A percentile compares a stretch with the other conserved stretches of the same genome.
phyloP scores from a whole-genome alignment of 441 rosid genomes.

The Corymbia citriodora region DNA sequence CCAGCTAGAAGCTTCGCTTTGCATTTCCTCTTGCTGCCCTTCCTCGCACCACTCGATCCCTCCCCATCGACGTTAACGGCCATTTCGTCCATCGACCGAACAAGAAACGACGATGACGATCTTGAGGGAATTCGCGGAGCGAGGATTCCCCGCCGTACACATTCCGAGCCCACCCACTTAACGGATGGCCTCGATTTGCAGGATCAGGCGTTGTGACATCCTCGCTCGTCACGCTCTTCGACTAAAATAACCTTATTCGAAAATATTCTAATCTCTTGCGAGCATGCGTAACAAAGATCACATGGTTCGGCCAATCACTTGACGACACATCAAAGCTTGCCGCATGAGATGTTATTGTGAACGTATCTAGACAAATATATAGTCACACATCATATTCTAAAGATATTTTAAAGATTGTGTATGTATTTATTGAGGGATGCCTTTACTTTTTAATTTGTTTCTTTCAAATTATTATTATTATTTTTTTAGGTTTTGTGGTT shows the following conservation, averaged over 20 bases:
- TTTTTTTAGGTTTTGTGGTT: too few species aligned
- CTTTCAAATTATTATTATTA: too few species aligned
- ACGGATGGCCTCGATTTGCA: background rate
- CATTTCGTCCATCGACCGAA: background rate
- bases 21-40: background rate
- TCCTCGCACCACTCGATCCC: background rate
- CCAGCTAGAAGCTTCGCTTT: slow-evolving; percentile 21
- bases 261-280: background rate
- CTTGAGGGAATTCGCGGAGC: background rate
- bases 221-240: background rate
- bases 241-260: background rate
- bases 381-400: background rate
- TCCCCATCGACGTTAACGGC: too few species aligned
- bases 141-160: background rate
- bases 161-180: too few species aligned
- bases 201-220: background rate
- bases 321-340: background rate
- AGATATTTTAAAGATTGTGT: too few species aligned
- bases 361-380: background rate
- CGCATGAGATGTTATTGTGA: background rate
- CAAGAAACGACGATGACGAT: background rate
- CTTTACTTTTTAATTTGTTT: too few species aligned
- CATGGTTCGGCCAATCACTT: background rate
- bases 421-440: too few species aligned
- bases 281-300: background rate